Evolutionary conservation across 768 basidiomycete genomes (phyloP), one percentile per base, ranked within the genome.

Genomic region (Lentinula sp.): DNA sequence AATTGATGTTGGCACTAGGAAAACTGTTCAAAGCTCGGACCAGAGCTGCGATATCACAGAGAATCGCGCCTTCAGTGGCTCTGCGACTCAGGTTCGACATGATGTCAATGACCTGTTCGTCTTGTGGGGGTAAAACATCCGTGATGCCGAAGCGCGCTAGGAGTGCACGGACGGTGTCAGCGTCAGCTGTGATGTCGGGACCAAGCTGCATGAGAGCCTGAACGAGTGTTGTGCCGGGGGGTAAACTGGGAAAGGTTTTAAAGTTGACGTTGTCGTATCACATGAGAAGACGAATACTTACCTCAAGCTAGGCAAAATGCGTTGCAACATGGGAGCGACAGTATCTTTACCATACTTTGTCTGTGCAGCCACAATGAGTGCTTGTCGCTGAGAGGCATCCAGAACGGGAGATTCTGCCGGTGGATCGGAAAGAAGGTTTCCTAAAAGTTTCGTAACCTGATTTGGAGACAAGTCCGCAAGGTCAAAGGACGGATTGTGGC

Each of bases 401-500:
- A 94, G 73, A 37, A 88, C 75, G 52, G 91, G 88, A 21, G 84
- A 74, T 64, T 93, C 92, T 46, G 79, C 71, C n/a, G 83, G 80
- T 3, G 82, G 74, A 69, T 91, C 87, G 39, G 82, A 87, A 63
- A 95, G 80, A 61, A 95, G 78, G 71, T 93, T 93, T 52, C 86
- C 79, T 76, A 95, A 81, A 65, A 95, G 76, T 76, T 91, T 90
- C 63, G 85, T 81, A 62, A 92, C 78, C 68, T 93, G 92, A 51
- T 80, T 78, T 11, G 87, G 85, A 21, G 83, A 82, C 62, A 94
- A 78, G 71, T 92, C 89, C 48, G 87, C 87, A 67, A 89, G 84
- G 71, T 94, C 93, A 67, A 92, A 91, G 43, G 87, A 87, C 11
- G 90, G 88, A 54, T 84, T 86, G 66, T 91, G 89, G 70, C 87